Base-by-base conservation (phyloP, 31 red algal species). In the Bonnemaisonia californica region DNA sequence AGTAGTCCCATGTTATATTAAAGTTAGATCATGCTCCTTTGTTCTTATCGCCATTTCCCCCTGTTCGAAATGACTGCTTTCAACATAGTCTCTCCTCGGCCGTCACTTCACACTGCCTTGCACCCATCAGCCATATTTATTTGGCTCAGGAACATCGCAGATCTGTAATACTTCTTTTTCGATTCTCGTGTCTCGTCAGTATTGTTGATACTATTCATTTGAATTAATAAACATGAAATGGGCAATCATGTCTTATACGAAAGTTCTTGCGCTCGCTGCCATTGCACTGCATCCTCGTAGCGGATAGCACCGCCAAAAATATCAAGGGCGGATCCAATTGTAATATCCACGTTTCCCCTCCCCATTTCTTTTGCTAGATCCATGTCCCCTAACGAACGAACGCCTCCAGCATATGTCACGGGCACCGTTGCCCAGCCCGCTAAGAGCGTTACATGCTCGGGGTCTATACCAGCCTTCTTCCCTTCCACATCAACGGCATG, bases 401-500 rank as follows among this genome's bases (percentile, higher is more conserved):
- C 93, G 16, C 96, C 96, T 11, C 96, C 96, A 3, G 96, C 96
- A 82, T 98, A 98, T 9, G 93, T 95, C 13, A 91, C 77, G 18
- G 89, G 89, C 4, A 90, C 74, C 21, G 87, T 75, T 55, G 90
- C 82, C 77, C 74, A 82, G 1, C 28, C 32, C 33, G 80, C 78
- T 47, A 98, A 72, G 21, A n/a, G 42, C 5, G 67, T 18, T 37
- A 98, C 85, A 54, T 95, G 73, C 57, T 86, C 59, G 21, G 64
- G 38, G 72, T 98, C 96, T 22, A 98, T 93, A 32, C 96, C 96
- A 26, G 51, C 31, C 22, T 76, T 78, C 66, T 90, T 89, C 8
- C 96, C 96, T 72, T 98, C 96, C 19, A 95, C 83, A 74, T 98
- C 92, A 8, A 93, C 96, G 22, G 96, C 96, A 33, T 98, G 96